These are phyloP conservation scores for Rutstroemia sp. DNA, from an alignment of 2,329 filamentous ascomycete species.

Conservation along the genomic window DNA sequence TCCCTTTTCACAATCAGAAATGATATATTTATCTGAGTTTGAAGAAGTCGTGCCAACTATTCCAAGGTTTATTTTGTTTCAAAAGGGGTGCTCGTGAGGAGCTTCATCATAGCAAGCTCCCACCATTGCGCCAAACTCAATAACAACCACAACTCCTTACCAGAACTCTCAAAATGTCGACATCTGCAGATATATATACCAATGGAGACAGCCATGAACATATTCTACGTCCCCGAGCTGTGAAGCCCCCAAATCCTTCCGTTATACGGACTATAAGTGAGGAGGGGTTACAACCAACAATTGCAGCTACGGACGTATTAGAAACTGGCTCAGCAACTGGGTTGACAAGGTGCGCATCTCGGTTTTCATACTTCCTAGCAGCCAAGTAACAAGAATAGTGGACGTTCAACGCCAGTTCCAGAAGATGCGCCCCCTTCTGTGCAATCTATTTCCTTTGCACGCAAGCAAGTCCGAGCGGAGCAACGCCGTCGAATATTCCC, in stretches of 20 bases:
- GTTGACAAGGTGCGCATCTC: background rate
- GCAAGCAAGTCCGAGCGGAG: slow-evolving; percentile 75
- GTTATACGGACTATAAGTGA: slow-evolving; percentile 22
- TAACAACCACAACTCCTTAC: too few species aligned
- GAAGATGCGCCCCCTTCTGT: slow-evolving; percentile 89
- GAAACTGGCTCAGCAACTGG: slow-evolving; percentile 21
- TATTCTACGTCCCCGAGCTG: slow-evolving; percentile 26
- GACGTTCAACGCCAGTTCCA: slow-evolving; percentile 74
- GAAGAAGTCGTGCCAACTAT: background rate
- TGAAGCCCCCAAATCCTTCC: slow-evolving; percentile 22
- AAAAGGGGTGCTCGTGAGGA: slow-evolving; percentile 6
- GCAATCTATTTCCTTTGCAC: slow-evolving; percentile 75
- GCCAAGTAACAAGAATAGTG: slow-evolving; percentile 42
- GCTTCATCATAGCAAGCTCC: background rate
- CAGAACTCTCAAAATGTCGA: slow-evolving; percentile 23
- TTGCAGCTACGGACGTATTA: slow-evolving; percentile 8
- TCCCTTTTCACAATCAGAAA: background rate
- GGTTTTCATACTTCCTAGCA: background rate
- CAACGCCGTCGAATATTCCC: slow-evolving; percentile 83
- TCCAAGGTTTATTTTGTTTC: background rate
- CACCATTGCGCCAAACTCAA: too few species aligned
- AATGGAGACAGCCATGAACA: slow-evolving; percentile 26
- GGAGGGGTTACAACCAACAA: slow-evolving; percentile 17
- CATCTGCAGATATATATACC: slow-evolving; percentile 21
- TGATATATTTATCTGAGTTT: background rate